Evolutionary conservation across 441 rosid species (phyloP), one percentile per base, ranked within the genome.

Genomic region (Geranium incanum): DNA sequence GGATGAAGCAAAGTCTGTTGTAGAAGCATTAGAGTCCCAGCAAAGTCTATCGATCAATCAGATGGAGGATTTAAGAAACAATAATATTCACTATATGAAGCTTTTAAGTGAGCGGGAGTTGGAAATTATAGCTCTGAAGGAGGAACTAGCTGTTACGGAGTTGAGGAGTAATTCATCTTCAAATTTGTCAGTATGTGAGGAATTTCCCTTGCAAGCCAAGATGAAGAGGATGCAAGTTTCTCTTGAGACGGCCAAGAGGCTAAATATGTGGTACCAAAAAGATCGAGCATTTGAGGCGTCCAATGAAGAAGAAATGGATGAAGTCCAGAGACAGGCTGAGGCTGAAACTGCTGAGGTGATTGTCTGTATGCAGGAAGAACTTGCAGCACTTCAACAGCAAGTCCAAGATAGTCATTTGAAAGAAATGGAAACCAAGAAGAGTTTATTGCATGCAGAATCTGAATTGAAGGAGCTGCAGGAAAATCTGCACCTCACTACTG

Each of bases 291-390:
- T 74, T 72, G 86, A 85, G 85, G 86, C 76, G 57, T 87, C 87
- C 68, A 91, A 86, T 67, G 95, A 89, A 83, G 88, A 84, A 80
- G 93, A 93, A 80, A 87, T 79, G 91, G 93, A 90, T 70, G 84
- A 85, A 82, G 83, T 89, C 75, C 73, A 88, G 71, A 85, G 77
- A 74, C 97, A 96, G 85, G 99, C 81, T 77, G 99, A 95, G 84
- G 96, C 88, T 81, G 98, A 90, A 79, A 87, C 97, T 73, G 98
- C 86, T 2, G 97, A 93, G 87, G 97, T 88, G 76, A 93, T 95
- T 78, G 88, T 95, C 75, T 89, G 92, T 74, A 79, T 93, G 92
- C 95, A 93, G 87, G 92, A 88, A 82, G 97, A 96, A 82, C 97
- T 96, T 64, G 82, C 87, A 78, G 69, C 78, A 82, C 98, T 96